Evolutionary conservation across 139 green algal species (phyloP), one percentile per base, ranked within the genome.

Genomic region (Micractinium conductrix): DNA sequence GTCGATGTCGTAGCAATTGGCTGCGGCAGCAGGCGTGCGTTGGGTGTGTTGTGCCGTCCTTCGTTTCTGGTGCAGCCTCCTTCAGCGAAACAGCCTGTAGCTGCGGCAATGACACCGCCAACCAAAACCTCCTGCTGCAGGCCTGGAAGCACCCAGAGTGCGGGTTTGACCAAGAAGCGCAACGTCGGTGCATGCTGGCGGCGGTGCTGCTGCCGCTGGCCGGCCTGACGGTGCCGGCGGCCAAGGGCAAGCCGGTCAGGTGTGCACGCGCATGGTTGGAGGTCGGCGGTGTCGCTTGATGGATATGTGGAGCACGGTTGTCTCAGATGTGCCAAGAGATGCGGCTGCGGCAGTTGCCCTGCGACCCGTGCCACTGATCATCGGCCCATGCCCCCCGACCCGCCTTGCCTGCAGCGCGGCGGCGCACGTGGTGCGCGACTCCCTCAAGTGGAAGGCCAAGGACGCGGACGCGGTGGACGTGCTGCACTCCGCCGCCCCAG

Each of bases 131-230:
- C n/a, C n/a, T n/a, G n/a, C n/a, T n/a, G n/a, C n/a, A 84, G 60
- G 48, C 38, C 68, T 85, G 26, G 85, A 73, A n/a, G 30, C 62
- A 60, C 30, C 62, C 62, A 8, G 53, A 81, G 42, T 30, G 2
- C 14, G 76, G 76, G 10, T 40, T 87, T 53, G 50, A 69, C 50
- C 83, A 85, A 48, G 94, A 97, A 44, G 90, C 94, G 19, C 86
- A 86, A 40, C 88, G 93, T 40, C 86, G 94, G 19, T 79, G 91
- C 38, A 83, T 97, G 68, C 78, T 98, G 67, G 91, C 94, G 14
- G 93, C 93, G 2, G 87, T 96, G 79, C 84, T 98, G 79, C 88
- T 98, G 87, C 95, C 95, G 12, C 78, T 98, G 63, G 88, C 92
- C 14, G 58, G 65, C 3, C 21, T 87, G n/a, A 22, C 73, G 35